Evolutionary conservation across 148 eudicot genomes (phyloP).

Genomic region (Silene conica): DNA sequence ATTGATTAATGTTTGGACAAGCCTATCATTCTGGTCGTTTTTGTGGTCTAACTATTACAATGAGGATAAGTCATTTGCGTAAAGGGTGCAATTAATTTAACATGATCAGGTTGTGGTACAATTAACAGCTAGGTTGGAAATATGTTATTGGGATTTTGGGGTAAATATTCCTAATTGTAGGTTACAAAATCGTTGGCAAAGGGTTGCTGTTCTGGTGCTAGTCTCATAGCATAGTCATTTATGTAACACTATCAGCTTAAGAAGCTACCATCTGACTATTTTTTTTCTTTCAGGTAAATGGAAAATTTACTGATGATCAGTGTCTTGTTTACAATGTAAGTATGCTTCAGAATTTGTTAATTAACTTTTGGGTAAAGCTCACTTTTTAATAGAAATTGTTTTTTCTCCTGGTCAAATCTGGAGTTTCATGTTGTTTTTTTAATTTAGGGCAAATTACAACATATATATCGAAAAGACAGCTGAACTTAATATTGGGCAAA

Average conservation of each 20-base stretch:
- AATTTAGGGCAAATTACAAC: background rate
- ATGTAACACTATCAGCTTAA: background rate
- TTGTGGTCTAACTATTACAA: background rate
- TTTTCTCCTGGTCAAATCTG: background rate
- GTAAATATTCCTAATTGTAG: background rate
- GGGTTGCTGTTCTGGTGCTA: background rate
- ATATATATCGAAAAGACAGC: background rate
- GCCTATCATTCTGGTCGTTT: background rate
- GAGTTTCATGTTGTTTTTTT: background rate
- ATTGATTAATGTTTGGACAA: background rate
- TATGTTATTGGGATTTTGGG: background rate
- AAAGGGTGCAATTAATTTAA: too few relatives aligned
- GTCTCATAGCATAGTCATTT: background rate
- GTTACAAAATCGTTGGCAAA: background rate
- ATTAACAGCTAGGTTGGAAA: background rate
- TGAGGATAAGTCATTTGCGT: background rate
- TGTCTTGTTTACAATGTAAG: slow-evolving; percentile 84
- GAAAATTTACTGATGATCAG: slow-evolving; percentile 79
- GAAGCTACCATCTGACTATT: slow-evolving; percentile 8
- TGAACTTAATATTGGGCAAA: slow-evolving; percentile 3
- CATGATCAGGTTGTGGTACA: background rate
- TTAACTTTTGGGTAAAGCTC: background rate
- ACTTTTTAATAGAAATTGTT: background rate
- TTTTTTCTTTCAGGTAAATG: slow-evolving; percentile 66
- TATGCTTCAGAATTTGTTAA: slow-evolving; percentile 16